A percentile compares a stretch with the other conserved stretches of the same genome.
These are phyloP conservation scores for Colletotrichum acutatum DNA, from an alignment of 2,329 filamentous ascomycete genomes.

Conservation along the genomic window DNA sequence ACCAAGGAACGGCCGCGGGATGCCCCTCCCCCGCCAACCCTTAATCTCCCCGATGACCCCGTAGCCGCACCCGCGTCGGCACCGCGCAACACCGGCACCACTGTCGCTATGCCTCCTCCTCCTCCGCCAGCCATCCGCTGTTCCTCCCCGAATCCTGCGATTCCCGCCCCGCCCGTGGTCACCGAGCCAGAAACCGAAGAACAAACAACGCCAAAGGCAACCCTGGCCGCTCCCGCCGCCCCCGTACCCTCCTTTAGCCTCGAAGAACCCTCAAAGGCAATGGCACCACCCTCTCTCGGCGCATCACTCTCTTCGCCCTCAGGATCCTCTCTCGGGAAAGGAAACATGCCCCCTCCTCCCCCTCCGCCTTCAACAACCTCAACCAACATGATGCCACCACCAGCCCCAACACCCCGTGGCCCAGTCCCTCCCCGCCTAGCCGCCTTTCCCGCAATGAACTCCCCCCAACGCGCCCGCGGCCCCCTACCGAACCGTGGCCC, in stretches of 20 bases:
- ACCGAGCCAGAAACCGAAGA: slow-evolving; percentile 47
- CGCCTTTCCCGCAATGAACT: slow-evolving; percentile 35
- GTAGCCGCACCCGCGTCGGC: not conserved
- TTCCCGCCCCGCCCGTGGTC: not conserved
- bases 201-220: slow-evolving; percentile 65
- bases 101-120: slow-evolving; percentile 50
- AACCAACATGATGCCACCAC: slow-evolving; percentile 43
- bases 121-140: slow-evolving; percentile 31
- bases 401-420: slow-evolving; percentile 42
- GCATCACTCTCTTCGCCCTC: slow-evolving; percentile 36
- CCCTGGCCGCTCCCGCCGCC: slow-evolving; percentile 40
- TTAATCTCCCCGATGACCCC: slow-evolving; percentile 21
- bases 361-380: not conserved
- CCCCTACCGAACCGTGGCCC: slow-evolving; percentile 49
- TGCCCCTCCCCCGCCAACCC: slow-evolving; percentile 20
- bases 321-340: slow-evolving; percentile 34
- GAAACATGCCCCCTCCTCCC: slow-evolving; percentile 33
- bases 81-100: not conserved
- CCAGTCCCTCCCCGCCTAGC: slow-evolving; percentile 31
- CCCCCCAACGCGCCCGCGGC: slow-evolving; percentile 40
- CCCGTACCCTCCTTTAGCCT: slow-evolving; percentile 60
- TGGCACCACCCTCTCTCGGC: slow-evolving; percentile 30
- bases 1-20: slow-evolving; percentile 20
- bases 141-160: slow-evolving; percentile 11
- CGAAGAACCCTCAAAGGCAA: slow-evolving; percentile 32